Conservation (phyloP, 106 monocot genomes). For the Xerophyta viscosa region DNA sequence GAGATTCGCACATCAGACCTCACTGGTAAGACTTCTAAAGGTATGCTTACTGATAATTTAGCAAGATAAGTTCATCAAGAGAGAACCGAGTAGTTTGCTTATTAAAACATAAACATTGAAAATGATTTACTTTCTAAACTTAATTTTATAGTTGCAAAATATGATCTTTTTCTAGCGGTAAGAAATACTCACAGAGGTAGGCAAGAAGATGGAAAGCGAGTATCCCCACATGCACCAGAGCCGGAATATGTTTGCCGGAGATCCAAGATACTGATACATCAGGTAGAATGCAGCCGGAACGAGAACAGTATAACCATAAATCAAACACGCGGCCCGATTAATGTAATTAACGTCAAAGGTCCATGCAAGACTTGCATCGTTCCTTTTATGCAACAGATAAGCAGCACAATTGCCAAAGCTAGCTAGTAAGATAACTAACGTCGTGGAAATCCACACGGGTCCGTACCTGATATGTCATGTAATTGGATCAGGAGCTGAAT, state of each 20-base stretch:
- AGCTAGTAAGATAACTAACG: conserved; percentile 73
- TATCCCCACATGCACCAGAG: conserved; percentile 98
- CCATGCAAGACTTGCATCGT: conserved; percentile 41
- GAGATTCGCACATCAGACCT: too few species aligned
- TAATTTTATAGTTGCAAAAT: too few species aligned
- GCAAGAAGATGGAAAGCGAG: conserved; percentile 87
- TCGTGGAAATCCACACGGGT: conserved; percentile 82
- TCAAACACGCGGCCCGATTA: conserved; percentile 71
- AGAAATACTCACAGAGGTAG: conserved; percentile 56
- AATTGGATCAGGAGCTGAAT: not conserved
- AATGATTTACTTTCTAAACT: too few species aligned
- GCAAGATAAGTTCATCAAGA: too few species aligned
- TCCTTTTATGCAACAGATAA: conserved; percentile 58
- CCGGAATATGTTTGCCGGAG: conserved; percentile 43
- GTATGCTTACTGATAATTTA: too few species aligned
- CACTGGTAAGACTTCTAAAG: too few species aligned
- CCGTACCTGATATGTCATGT: conserved; percentile 51
- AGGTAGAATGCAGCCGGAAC: conserved; percentile 76
- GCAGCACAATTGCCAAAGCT: conserved; percentile 83
- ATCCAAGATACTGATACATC: conserved; percentile 80
- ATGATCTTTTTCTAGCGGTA: too few species aligned
- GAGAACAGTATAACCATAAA: conserved; percentile 57
- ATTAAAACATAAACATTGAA: too few species aligned
- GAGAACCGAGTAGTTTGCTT: too few species aligned
- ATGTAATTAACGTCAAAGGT: conserved; percentile 83